Evolutionary conservation across 2,329 filamentous ascomycete species (phyloP), one percentile per base, ranked within the genome.

Genomic region (Phialophora verrucosa): DNA sequence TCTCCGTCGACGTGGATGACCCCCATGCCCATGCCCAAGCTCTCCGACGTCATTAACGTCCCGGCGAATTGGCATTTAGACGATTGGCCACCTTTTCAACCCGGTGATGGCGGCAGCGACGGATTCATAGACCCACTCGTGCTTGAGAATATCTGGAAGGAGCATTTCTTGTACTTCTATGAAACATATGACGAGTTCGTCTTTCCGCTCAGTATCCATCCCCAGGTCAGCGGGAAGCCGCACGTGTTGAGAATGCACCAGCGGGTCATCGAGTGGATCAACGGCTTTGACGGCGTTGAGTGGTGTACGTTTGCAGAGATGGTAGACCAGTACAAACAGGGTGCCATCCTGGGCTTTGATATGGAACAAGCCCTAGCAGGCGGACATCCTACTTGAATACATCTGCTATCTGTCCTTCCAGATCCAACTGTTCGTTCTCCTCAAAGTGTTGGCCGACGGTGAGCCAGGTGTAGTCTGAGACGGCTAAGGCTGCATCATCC

Each of bases 261-360:
- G 73, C 68, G 77, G 59, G 70, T 83, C n/a, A 82, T 83, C 58
- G 78, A 82, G 64, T 80, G 78, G 71, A 76, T 83, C 62, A 82
- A 81, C 69, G 71, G 69, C 17, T 77, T 81, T 58, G 77, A 80
- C 66, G 84, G 78, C 1, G 76, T 80, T 4, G 77, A 80, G 69
- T 80, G 78, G 77, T 75, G 79, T 53, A 79, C 77, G 0, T 90
- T 92, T 81, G 88, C 86, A 72, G 83, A 90, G 74, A 91, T 92
- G 79, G 63, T 51, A 31, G 88, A 91, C 73, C 86, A 91, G 35
- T 92, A 91, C 76, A 91, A 91, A 80, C 82, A 61, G 3, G 59
- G 59, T 12, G 49, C 51, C 42, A n/a, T 61, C 12, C 10, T 27
- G 42, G 57, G 57, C 12, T 42, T 42, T 42, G 38, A 42, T 42